These are phyloP conservation scores for Hypoxylon lenormandii DNA, from an alignment of 495 filamentous ascomycete species.

Conservation along the genomic window DNA sequence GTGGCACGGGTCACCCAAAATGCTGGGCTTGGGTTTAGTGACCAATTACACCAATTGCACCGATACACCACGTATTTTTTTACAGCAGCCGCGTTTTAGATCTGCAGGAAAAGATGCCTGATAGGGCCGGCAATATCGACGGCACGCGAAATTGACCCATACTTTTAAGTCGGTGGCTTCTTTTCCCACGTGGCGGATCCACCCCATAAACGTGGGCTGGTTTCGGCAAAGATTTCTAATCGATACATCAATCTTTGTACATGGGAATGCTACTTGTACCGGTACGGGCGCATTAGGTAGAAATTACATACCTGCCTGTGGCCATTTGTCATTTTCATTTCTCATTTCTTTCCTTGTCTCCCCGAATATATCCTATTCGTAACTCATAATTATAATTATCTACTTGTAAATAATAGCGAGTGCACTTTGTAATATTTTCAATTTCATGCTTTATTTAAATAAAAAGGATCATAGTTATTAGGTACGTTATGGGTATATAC, in stretches of 20 bases:
- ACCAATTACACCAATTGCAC: not conserved
- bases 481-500: too few species aligned
- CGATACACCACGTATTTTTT: too few species aligned
- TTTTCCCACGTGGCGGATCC: slow-evolving; percentile 44
- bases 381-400: too few species aligned
- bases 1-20: slow-evolving; percentile 15
- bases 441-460: too few species aligned
- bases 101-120: slow-evolving; percentile 41
- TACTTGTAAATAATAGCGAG: too few species aligned
- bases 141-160: slow-evolving; percentile 45
- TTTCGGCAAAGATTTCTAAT: slow-evolving; percentile 48
- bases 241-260: slow-evolving; percentile 11
- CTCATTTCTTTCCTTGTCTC: too few species aligned
- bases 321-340: too few species aligned
- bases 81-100: slow-evolving; percentile 43
- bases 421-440: too few species aligned
- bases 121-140: slow-evolving; percentile 46
- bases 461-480: too few species aligned
- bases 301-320: too few species aligned
- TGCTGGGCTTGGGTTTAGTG: not conserved
- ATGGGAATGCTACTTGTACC: slow-evolving; percentile 15
- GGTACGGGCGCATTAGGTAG: slow-evolving; percentile 9
- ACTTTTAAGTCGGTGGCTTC: slow-evolving; percentile 41
- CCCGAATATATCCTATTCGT: too few species aligned
- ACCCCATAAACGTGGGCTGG: slow-evolving; percentile 43